Percentiles rank a stretch among this genome's conserved stretches.
Conservation (phyloP, 1,284 basidiomycete genomes). For the Microbotryum lychnidis-dioicae region DNA sequence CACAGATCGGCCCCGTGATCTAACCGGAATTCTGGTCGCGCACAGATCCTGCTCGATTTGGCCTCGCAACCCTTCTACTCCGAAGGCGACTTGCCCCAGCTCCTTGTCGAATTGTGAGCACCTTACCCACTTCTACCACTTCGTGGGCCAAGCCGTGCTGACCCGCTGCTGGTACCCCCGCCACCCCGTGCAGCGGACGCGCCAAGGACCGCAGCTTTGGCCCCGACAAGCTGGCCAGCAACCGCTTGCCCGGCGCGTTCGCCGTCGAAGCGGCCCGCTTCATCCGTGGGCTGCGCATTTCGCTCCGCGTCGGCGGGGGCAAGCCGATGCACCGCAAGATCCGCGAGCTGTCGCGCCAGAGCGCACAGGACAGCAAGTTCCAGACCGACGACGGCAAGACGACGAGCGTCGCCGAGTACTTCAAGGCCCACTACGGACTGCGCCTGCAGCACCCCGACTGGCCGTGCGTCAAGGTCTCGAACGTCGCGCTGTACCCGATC, state of each 20-base stretch:
- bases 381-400: constrained; percentile 2
- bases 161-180: no score
- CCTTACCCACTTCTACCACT: no score
- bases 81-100: constrained; percentile 1
- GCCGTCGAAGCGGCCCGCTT: not conserved
- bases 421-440: constrained; percentile 2
- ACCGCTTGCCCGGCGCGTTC: no score
- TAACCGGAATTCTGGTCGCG: not conserved
- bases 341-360: not conserved
- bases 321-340: constrained; percentile 13
- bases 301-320: not conserved
- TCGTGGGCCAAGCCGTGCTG: no score
- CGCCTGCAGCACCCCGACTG: constrained; percentile 8
- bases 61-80: constrained; percentile 2
- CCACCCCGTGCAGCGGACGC: no score
- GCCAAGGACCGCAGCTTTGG: no score
- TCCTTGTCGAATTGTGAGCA: constrained; percentile 4
- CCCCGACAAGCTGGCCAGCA: no score
- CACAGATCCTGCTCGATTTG: constrained; percentile 13
- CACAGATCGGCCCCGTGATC: no score
- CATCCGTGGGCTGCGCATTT: constrained; percentile 7
- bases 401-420: constrained; percentile 12
- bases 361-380: constrained; percentile 1
- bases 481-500: constrained; percentile 12
- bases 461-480: constrained; percentile 15